Evolutionary conservation across 306 rosid genomes (phyloP).

Genomic region (Cyamopsis tetragonoloba): DNA sequence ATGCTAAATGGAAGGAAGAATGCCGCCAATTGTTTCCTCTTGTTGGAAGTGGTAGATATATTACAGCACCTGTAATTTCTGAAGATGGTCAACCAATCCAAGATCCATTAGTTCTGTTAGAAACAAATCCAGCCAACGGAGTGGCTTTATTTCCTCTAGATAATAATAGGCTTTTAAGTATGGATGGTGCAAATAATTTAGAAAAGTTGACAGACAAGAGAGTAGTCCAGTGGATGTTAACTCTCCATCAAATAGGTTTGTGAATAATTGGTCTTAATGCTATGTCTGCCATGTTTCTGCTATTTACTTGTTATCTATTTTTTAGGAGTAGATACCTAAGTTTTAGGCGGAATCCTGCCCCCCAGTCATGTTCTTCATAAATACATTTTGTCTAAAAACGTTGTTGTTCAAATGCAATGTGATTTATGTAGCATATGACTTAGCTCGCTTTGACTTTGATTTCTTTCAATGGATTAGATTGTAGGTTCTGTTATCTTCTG

Average conservation of each 20-base stretch:
- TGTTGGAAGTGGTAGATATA: constrained; percentile 89
- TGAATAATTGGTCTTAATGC: not conserved
- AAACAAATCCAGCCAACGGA: constrained; percentile 54
- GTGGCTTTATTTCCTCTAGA: constrained; percentile 37
- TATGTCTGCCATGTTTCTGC: not conserved
- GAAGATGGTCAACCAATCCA: constrained; percentile 83
- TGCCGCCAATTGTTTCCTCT: constrained; percentile 83
- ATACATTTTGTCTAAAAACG: constrained; percentile 18
- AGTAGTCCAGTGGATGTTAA: constrained; percentile 89
- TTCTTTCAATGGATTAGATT: not conserved
- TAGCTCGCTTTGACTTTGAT: constrained; percentile 8
- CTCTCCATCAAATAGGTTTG: constrained; percentile 97
- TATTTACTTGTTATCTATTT: not conserved
- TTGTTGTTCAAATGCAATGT: not conserved
- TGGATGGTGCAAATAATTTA: constrained; percentile 33
- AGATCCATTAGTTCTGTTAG: constrained; percentile 68
- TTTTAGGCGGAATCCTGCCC: constrained; percentile 6
- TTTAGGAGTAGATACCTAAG: not conserved
- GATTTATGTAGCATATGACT: constrained; percentile 9
- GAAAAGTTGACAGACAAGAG: constrained; percentile 57
- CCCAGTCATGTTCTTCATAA: not conserved
- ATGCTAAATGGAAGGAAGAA: constrained; percentile 81
- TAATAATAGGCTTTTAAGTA: constrained; percentile 22
- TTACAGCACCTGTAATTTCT: constrained; percentile 81
- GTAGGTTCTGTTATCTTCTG: not conserved